Base-by-base conservation (phyloP, 148 eudicot genomes). In the Vaccinium darrowii region DNA sequence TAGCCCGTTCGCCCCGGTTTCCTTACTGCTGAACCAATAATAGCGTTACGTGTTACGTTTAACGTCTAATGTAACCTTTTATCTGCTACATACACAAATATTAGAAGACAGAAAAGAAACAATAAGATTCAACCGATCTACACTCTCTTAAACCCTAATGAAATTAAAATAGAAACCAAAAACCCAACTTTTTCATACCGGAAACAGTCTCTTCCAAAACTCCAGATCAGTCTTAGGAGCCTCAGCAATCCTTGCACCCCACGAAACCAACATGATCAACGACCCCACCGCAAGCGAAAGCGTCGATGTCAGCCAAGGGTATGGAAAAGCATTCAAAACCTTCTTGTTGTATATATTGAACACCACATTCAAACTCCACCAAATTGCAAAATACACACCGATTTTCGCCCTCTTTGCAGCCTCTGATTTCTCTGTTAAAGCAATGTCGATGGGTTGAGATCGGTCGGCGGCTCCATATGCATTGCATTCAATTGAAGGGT, bases 311-410 rank as follows among this genome's bases (percentile, higher is more conserved):
- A 93, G 88, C 95, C 95, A 93, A 58, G 95, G 95, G 60, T 88
- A 93, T 62, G 95, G 95, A 82, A 93, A 93, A 23, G 91, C 95
- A 90, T 93, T 93, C 87, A 93, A 82, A n/a, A 93, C 95, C 81
- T 93, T 93, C 88, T 93, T 93, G 78, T 93, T 93, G 36, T 93
- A 93, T 36, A 93, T 93, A 83, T 93, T 93, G 56, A 91, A 93
- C 6, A 93, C 92, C 51, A 93, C 95, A 88, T 93, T 93, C 82
- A 93, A 85, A 83, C 91, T 92, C 95, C 95, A 93, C 95, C 95
- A 93, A 14, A 91, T 89, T 27, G 93, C 95, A 71, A 93, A 93
- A 77, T 93, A 93, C 6, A 90, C 58, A 5, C 94, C 89, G 54
- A 93, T 91, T 82, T 89, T 91, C 47, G 89, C 81, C 89, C 16